A percentile compares a stretch with the other conserved stretches of the same genome.
Conservation (phyloP, 2,329 filamentous ascomycete genomes). For the Sclerotinia subarctica region DNA sequence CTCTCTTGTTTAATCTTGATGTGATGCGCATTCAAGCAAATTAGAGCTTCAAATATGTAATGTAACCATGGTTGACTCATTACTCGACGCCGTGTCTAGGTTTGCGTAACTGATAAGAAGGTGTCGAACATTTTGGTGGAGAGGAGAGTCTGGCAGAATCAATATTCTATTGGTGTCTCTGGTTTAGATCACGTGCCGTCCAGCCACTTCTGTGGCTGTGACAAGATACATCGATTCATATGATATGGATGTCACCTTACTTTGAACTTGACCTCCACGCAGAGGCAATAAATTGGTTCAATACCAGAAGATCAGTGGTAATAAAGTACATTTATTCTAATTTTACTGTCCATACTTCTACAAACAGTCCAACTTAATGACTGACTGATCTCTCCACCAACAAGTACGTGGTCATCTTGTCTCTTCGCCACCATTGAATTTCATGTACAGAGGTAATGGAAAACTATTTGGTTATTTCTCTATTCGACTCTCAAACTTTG, state of each 20-base stretch:
- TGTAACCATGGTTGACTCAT: background rate
- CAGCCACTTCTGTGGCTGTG: too few species aligned
- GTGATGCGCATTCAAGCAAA: background rate
- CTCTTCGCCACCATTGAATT: background rate
- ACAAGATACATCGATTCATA: too few species aligned
- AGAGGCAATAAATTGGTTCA: background rate
- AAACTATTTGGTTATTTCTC: constrained; percentile 17
- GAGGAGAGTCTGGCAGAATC: background rate
- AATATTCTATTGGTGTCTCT: background rate
- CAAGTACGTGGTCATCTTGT: background rate
- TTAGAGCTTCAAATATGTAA: too few species aligned
- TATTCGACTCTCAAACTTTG: constrained; percentile 84
- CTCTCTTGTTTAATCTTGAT: background rate
- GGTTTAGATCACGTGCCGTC: background rate
- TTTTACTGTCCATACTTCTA: constrained; percentile 17
- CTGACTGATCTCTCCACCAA: constrained; percentile 1
- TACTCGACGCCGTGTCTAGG: background rate
- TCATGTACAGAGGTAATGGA: constrained; percentile 33
- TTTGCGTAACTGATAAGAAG: background rate
- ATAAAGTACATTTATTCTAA: constrained; percentile 16
- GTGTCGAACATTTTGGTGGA: background rate
- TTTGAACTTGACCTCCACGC: background rate
- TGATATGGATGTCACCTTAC: too few species aligned
- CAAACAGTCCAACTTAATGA: constrained; percentile 10
- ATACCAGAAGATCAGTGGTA: background rate